These are phyloP conservation scores for Cucurbita maxima DNA, from an alignment of 306 rosid species.

Conservation along the genomic window DNA sequence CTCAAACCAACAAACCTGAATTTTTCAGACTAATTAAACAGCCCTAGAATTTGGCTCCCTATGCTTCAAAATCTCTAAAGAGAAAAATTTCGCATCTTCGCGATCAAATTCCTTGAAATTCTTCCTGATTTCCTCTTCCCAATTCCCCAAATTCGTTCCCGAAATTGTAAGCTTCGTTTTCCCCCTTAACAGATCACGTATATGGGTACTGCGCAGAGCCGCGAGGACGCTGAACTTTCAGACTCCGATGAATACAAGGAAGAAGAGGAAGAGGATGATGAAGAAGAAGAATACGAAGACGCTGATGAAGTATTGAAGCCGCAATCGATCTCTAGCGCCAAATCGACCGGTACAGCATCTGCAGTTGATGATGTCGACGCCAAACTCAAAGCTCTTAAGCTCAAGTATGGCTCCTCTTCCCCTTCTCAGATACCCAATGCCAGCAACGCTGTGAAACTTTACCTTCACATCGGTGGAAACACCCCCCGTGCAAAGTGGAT, in stretches of 20 bases:
- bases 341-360: not conserved
- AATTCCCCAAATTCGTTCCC: not conserved
- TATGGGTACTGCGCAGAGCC: constrained; percentile 79
- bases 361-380: constrained; percentile 51
- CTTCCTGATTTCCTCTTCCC: not conserved
- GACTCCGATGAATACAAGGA: constrained; percentile 43
- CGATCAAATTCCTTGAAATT: not conserved
- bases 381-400: constrained; percentile 56
- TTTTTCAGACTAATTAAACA: not conserved
- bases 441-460: constrained; percentile 58
- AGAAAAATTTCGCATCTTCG: not conserved
- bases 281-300: constrained; percentile 21
- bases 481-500: constrained; percentile 81
- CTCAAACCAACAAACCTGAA: not conserved
- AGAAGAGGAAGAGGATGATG: constrained; percentile 15
- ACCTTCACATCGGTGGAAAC: constrained; percentile 80
- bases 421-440: constrained; percentile 18
- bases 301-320: constrained; percentile 8
- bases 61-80: not conserved
- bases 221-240: constrained; percentile 46
- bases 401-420: constrained; percentile 37
- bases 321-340: constrained; percentile 6
- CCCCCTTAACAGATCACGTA: not conserved
- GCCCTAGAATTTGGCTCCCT: not conserved
- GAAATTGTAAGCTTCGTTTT: not conserved